Percentiles rank a stretch among this genome's conserved stretches.
These are phyloP conservation scores for Lolium multiflorum DNA, from an alignment of 176 grass and related monocot genomes.

Conservation along the genomic window DNA sequence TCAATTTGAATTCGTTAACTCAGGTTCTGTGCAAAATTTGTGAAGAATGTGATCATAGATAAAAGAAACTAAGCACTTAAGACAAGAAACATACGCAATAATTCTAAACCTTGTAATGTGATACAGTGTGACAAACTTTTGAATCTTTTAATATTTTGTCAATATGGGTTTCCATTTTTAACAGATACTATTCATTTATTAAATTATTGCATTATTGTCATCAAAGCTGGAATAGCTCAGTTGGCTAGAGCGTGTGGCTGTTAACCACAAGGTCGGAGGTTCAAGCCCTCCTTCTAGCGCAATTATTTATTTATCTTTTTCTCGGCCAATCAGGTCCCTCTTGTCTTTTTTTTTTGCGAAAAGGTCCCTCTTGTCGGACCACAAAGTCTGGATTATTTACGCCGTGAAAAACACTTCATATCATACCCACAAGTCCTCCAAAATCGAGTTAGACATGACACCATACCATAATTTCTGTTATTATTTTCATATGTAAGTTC, in stretches of 20 bases:
- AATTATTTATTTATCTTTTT: background rate
- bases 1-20: slow-evolving; percentile 49
- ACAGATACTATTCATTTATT: background rate
- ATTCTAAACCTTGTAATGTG: background rate
- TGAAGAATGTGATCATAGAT: background rate
- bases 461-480: background rate
- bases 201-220: background rate
- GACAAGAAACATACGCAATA: background rate
- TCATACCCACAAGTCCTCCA: background rate
- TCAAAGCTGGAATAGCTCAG: slow-evolving; percentile 80
- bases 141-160: background rate
- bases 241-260: slow-evolving; percentile 77
- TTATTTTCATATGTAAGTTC: background rate
- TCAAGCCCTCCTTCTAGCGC: slow-evolving; percentile 30
- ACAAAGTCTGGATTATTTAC: background rate
- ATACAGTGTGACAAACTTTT: background rate
- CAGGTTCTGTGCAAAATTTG: slow-evolving; percentile 54
- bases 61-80: background rate
- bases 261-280: slow-evolving; percentile 77
- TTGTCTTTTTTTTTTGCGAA: background rate
- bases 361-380: background rate
- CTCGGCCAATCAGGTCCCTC: background rate
- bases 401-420: too few species aligned
- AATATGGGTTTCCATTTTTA: background rate
- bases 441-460: background rate